Percentiles rank a stretch among this genome's conserved stretches.
These are phyloP conservation scores for Phytophthora pini DNA, from an alignment of 352 stramenopile genomes.

Conservation along the genomic window DNA sequence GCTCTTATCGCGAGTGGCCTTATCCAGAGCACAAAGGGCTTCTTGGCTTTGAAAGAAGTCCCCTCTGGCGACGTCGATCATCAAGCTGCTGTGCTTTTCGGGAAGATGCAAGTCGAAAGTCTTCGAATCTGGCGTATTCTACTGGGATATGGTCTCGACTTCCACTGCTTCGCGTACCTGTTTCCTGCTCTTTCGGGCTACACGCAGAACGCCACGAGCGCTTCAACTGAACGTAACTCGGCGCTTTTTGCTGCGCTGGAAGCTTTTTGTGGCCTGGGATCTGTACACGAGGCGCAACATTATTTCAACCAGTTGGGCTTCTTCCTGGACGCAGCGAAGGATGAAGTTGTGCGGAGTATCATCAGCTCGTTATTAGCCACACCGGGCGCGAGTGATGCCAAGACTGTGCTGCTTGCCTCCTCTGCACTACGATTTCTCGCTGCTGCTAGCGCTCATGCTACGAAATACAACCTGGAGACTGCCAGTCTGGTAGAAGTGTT, in stretches of 20 bases:
- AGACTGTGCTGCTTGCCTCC: conserved; percentile 28
- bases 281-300: conserved; percentile 61
- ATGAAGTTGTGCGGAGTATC: conserved; percentile 21
- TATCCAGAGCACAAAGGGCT: conserved; percentile 68
- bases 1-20: conserved; percentile 48
- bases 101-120: conserved; percentile 56
- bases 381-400: conserved; percentile 2
- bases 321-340: conserved; percentile 53
- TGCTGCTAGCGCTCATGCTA: conserved; percentile 36
- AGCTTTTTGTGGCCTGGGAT: conserved; percentile 51
- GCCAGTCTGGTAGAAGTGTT: conserved; percentile 38
- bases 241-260: conserved; percentile 61
- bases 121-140: conserved; percentile 71
- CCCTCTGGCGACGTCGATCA: conserved; percentile 21
- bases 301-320: conserved; percentile 67
- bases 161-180: conserved; percentile 74
- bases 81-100: conserved; percentile 31
- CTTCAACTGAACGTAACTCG: conserved; percentile 14
- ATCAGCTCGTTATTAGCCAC: conserved; percentile 11
- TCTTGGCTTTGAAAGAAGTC: conserved; percentile 52
- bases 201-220: conserved; percentile 13
- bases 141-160: conserved; percentile 69
- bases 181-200: conserved; percentile 64
- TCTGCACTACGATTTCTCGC: conserved; percentile 62
- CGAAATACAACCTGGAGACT: conserved; percentile 67